phyloP scores from a whole-genome alignment of 2,329 filamentous ascomycete genomes.

The Ceratocystis cacaofunesta region DNA sequence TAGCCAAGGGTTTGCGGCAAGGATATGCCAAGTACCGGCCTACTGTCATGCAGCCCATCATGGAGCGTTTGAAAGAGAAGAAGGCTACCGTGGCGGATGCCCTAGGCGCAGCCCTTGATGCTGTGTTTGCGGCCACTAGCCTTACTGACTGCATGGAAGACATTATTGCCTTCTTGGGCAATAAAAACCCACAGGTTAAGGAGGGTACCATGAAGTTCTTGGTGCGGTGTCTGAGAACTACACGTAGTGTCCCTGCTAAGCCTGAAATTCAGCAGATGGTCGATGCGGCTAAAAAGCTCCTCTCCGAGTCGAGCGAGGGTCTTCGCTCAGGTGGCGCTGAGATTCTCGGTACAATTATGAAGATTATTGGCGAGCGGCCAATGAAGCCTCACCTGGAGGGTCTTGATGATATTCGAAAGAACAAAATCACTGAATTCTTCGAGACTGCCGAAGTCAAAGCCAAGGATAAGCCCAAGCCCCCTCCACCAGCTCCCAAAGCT shows the following conservation, averaged over 20 bases:
- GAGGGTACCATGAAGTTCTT: conserved; percentile 88
- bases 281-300: conserved; percentile 76
- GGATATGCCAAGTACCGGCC: conserved; percentile 68
- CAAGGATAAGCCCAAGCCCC: conserved; percentile 64
- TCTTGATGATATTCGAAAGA: conserved; percentile 88
- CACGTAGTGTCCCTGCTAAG: conserved; percentile 68
- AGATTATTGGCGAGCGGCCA: conserved; percentile 89
- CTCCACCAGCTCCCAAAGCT: conserved; percentile 40
- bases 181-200: conserved; percentile 97
- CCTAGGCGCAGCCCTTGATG: conserved; percentile 68
- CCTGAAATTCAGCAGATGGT: conserved; percentile 71
- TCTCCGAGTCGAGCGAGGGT: conserved; percentile 76
- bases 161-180: conserved; percentile 64
- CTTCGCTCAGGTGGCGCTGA: conserved; percentile 83
- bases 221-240: conserved; percentile 72
- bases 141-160: conserved; percentile 85
- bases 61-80: conserved; percentile 96
- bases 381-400: conserved; percentile 90
- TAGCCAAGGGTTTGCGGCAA: conserved; percentile 72
- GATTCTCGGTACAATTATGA: conserved; percentile 88
- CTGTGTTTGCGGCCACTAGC: conserved; percentile 47
- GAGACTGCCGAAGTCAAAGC: conserved; percentile 42
- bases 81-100: conserved; percentile 81
- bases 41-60: conserved; percentile 70
- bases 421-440: conserved; percentile 86